Percentiles rank a stretch among this genome's conserved stretches.
phyloP scores from a whole-genome alignment of 2,329 filamentous ascomycete genomes.

The Leptographium procerum region DNA sequence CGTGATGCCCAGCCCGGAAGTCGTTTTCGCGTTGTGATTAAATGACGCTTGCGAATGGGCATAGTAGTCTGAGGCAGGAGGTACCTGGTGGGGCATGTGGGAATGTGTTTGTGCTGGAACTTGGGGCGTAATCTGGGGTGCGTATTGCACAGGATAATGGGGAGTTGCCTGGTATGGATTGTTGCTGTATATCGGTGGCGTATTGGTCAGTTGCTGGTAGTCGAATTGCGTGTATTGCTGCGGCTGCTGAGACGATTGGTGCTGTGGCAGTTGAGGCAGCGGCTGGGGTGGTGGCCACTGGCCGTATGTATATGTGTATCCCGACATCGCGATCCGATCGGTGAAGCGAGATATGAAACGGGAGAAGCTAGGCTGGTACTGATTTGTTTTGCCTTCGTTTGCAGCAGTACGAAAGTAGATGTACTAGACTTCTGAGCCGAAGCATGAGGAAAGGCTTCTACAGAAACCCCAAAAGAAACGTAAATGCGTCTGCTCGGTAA shows the following conservation, averaged over 20 bases:
- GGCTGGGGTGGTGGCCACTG: slow-evolving; percentile 10
- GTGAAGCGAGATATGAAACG: background rate
- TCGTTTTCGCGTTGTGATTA: slow-evolving; percentile 24
- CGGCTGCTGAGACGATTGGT: too few relatives aligned
- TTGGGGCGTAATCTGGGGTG: too few relatives aligned
- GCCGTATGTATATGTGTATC: slow-evolving; percentile 25
- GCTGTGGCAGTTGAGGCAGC: background rate
- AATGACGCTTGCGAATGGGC: slow-evolving; percentile 23
- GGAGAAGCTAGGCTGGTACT: background rate
- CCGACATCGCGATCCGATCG: slow-evolving; percentile 22
- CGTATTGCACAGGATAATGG: background rate
- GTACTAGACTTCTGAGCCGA: background rate
- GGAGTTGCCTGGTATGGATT: slow-evolving; percentile 1
- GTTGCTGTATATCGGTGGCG: background rate
- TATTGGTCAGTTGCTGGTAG: slow-evolving; percentile 10
- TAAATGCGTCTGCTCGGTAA: background rate
- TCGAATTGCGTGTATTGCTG: slow-evolving; percentile 11
- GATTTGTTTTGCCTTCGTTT: background rate
- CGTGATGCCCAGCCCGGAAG: slow-evolving; percentile 27
- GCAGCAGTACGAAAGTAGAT: background rate
- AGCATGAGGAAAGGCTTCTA: background rate
- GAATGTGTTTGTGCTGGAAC: too few relatives aligned
- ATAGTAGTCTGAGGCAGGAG: slow-evolving; percentile 14
- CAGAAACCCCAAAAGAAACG: background rate
- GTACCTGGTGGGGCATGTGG: background rate